Evolutionary conservation across 331 rosid genomes (phyloP).

Genomic region (Malus hybrid): DNA sequence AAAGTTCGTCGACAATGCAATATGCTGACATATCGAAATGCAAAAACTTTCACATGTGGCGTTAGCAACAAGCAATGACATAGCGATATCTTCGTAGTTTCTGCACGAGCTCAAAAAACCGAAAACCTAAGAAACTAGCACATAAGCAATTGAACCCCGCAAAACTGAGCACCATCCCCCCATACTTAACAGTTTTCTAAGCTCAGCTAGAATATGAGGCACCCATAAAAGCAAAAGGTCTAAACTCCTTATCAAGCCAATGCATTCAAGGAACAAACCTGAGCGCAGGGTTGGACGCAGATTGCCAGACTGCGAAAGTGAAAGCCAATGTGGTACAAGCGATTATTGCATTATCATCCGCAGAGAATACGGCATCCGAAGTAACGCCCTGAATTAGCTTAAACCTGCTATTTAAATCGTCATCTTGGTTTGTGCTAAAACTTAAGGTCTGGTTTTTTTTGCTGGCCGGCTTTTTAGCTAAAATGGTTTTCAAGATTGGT

Average conservation of each 20-base stretch:
- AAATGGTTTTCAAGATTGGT: too few species aligned
- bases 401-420: constrained; percentile 32
- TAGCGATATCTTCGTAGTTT: constrained; percentile 55
- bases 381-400: constrained; percentile 25
- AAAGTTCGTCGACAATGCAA: background rate
- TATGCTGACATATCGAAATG: background rate
- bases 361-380: constrained; percentile 40
- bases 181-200: too few species aligned
- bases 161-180: too few species aligned
- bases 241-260: constrained; percentile 45
- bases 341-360: constrained; percentile 52
- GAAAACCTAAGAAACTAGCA: background rate
- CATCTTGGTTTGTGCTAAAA: constrained; percentile 23
- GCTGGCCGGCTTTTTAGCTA: background rate
- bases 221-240: background rate
- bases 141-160: background rate
- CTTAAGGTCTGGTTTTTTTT: constrained; percentile 23
- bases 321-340: constrained; percentile 38
- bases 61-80: constrained; percentile 56
- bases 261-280: constrained; percentile 64
- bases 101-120: constrained; percentile 17
- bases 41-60: constrained; percentile 31
- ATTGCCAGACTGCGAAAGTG: constrained; percentile 54
- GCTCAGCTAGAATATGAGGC: too few species aligned
- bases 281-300: constrained; percentile 42